A percentile compares a stretch with the other conserved stretches of the same genome.
phyloP scores from a whole-genome alignment of 805 yeast genomes.

The Blastobotrys mokoenaii region DNA sequence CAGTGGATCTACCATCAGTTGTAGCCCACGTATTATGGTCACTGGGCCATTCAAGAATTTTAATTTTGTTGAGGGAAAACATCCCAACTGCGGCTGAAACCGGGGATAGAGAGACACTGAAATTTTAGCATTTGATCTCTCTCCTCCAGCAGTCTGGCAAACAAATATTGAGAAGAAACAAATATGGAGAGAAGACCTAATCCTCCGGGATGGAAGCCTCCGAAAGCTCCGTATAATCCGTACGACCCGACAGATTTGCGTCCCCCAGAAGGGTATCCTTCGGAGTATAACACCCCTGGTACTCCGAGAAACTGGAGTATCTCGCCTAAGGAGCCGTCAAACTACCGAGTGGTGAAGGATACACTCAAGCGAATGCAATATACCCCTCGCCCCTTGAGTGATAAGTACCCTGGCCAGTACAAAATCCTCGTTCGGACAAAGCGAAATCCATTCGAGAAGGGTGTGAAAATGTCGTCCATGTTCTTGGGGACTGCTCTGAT shows the following conservation, averaged over 20 bases:
- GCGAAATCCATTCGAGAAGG: conserved; percentile 48
- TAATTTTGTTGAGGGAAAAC: too few relatives aligned
- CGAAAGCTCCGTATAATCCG: conserved; percentile 79
- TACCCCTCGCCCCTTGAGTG: conserved; percentile 70
- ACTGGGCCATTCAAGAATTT: too few relatives aligned
- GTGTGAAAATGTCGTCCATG: conserved; percentile 51
- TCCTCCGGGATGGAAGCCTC: conserved; percentile 36
- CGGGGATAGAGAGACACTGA: too few relatives aligned
- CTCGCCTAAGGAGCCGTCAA: conserved; percentile 59
- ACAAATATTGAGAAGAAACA: too few relatives aligned
- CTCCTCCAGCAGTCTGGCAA: too few relatives aligned
- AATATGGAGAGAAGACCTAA: conserved; percentile 15
- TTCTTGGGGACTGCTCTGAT: conserved; percentile 41
- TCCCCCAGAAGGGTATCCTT: conserved; percentile 81
- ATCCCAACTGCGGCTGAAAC: too few relatives aligned
- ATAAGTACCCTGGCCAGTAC: conserved; percentile 69
- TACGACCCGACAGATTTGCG: conserved; percentile 69
- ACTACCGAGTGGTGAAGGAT: conserved; percentile 57
- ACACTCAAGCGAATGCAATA: conserved; percentile 68
- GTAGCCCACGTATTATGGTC: too few relatives aligned
- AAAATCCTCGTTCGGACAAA: conserved; percentile 58
- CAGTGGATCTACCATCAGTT: too few relatives aligned
- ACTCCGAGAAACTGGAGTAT: conserved; percentile 45
- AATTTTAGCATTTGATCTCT: too few relatives aligned
- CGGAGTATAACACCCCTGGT: conserved; percentile 67